These are phyloP conservation scores for Eutrema japonicum DNA, from an alignment of 345 rosid genomes.

Conservation along the genomic window DNA sequence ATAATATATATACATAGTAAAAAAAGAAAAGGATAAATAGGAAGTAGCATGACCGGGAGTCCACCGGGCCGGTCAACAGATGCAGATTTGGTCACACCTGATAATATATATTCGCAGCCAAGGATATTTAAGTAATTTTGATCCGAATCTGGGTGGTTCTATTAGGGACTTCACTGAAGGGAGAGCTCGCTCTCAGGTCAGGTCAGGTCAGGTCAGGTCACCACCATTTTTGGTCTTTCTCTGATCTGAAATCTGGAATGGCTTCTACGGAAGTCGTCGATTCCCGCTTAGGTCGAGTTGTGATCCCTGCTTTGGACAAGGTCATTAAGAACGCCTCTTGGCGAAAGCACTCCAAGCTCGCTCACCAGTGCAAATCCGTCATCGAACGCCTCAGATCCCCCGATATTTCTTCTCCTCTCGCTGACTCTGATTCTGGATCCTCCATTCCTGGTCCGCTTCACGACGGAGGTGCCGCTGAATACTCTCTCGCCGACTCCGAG, in stretches of 20 bases:
- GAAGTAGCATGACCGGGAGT: slow-evolving; percentile 33
- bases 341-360: slow-evolving; percentile 96
- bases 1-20: no score
- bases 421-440: slow-evolving; percentile 61
- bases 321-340: slow-evolving; percentile 93
- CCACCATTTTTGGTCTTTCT: neutral
- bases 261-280: slow-evolving; percentile 99
- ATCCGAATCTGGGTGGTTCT: no score
- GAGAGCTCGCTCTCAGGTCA: no score
- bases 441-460: slow-evolving; percentile 85
- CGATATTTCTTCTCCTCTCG: slow-evolving; percentile 39
- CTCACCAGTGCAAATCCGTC: slow-evolving; percentile 92
- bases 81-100: no score
- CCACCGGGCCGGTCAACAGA: slow-evolving; percentile 38
- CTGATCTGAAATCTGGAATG: slow-evolving; percentile 75
- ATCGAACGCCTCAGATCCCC: slow-evolving; percentile 67
- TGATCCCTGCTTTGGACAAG: slow-evolving; percentile 84
- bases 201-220: no score
- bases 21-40: neutral
- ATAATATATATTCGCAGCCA: no score
- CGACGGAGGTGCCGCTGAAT: slow-evolving; percentile 69
- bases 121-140: slow-evolving; percentile 18
- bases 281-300: slow-evolving; percentile 81
- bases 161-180: slow-evolving; percentile 31
- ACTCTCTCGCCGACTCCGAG: slow-evolving; percentile 86